Base-by-base conservation (phyloP, 2,329 filamentous ascomycete genomes). In the Penicillium sp. region DNA sequence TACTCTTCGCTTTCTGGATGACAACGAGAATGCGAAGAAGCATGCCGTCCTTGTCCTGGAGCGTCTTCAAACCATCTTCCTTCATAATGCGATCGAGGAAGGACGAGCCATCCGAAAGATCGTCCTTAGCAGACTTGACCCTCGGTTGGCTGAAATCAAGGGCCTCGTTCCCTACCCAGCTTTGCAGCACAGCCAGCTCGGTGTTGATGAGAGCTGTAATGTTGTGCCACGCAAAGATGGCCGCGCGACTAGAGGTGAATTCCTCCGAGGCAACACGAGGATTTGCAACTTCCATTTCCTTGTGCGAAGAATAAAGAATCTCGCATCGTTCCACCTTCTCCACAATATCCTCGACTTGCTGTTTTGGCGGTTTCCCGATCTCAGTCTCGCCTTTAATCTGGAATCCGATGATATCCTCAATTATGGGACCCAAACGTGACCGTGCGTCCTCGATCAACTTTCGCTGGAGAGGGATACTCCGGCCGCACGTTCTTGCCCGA, bases 131-230 rank as follows among this genome's bases (percentile, higher is more conserved):
- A 0, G 90, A 88, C 58, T 85, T 84, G 53, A 86, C 82, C 63
- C 89, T 88, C 23, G 87, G 84, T 70, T 89, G 89, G 50, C 86
- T 86, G 71, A 97, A 99, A 75, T 97, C 92, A 40, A 99, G 84
- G 70, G 96, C 93, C 38, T 93, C 87, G 70, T 99, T 99, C 54
- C 94, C 94, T 27, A 99, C 94, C 94, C 94, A 99, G 62, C 89
- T 92, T 74, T 94, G 93, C 62, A 99, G 77, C 62, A 97, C 93
- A 15, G 87, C 87, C 58, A 99, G 84, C 74, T 99, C 91, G 2
- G 91, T 96, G 73, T 95, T 96, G 81, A 99, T 97, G 71, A 96
- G 86, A 71, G 93, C 88, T 33, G 93, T 97, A 51, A 93, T 97
- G 75, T 97, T 99, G 80, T 96, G 89, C 94, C 94, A 99, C 3